Conservation (phyloP, 305 asterid genomes). For the Striga hermonthica region DNA sequence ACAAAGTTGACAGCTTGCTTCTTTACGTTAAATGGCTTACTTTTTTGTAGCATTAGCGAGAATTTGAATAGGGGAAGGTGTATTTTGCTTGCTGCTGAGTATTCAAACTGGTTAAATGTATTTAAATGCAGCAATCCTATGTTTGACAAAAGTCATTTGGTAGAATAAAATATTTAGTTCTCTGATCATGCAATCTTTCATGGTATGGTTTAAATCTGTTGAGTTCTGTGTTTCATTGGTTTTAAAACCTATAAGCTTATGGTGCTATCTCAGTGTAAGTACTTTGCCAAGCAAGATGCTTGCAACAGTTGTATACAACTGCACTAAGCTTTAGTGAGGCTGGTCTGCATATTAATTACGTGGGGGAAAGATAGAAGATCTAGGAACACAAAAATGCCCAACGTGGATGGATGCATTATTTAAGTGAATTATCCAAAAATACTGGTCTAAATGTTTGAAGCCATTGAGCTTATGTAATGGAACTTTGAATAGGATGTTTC, state of each 20-base stretch:
- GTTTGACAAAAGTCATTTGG: too few relatives aligned
- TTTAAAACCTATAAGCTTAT: not conserved
- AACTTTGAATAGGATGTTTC: conserved; percentile 6
- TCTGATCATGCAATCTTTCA: not conserved
- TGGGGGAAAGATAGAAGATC: not conserved
- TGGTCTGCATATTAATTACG: conserved; percentile 1
- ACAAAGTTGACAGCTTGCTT: not conserved
- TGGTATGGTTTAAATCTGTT: not conserved
- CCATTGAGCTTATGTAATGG: conserved; percentile 3
- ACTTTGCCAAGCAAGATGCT: not conserved
- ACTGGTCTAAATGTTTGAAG: conserved; percentile 19
- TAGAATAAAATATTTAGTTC: not conserved
- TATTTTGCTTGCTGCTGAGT: not conserved
- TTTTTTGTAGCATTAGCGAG: not conserved
- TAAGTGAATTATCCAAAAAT: not conserved
- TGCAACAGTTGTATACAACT: conserved; percentile 17
- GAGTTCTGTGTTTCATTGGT: not conserved
- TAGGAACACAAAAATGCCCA: too few relatives aligned
- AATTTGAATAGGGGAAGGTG: not conserved
- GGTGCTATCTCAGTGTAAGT: conserved; percentile 8
- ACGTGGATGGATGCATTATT: too few relatives aligned
- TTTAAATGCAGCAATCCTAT: too few relatives aligned
- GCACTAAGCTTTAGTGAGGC: not conserved
- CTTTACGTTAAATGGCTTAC: conserved; percentile 6
- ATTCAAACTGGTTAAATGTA: conserved; percentile 11